phyloP scores from a whole-genome alignment of 192 early-diverging fungal species.

The Backusella morwellensis region DNA sequence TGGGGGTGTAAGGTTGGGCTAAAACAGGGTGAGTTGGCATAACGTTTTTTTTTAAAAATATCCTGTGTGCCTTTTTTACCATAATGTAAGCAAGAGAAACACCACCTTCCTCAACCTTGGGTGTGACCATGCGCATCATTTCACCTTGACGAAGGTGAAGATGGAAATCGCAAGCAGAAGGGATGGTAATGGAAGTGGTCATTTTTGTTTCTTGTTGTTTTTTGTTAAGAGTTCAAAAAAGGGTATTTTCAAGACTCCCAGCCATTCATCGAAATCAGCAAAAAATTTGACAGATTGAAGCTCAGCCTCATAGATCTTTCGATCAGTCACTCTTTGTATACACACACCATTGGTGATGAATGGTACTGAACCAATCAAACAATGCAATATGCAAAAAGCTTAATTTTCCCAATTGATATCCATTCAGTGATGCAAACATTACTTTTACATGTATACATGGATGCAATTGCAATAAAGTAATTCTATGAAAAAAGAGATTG shows the following conservation, averaged over 20 bases:
- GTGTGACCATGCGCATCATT: conserved; percentile 90
- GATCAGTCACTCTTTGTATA: too few species aligned
- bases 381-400: neutral
- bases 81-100: conserved; percentile 89
- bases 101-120: conserved; percentile 75
- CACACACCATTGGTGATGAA: too few species aligned
- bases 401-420: too few species aligned
- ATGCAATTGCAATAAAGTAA: too few species aligned
- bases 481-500: too few species aligned
- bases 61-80: conserved; percentile 44
- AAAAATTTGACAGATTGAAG: conserved; percentile 1
- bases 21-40: conserved; percentile 2
- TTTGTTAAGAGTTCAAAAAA: neutral
- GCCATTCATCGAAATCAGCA: neutral
- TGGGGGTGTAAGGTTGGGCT: conserved; percentile 95
- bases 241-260: neutral
- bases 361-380: too few species aligned
- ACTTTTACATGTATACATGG: too few species aligned
- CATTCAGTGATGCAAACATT: too few species aligned
- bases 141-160: conserved; percentile 89
- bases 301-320: neutral
- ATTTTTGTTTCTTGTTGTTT: conserved; percentile 7
- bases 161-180: conserved; percentile 89
- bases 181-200: conserved; percentile 51
- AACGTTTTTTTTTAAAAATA: neutral